These are phyloP conservation scores for Hypoxylon sp. DNA, from an alignment of 2,329 filamentous ascomycete genomes.

Conservation along the genomic window DNA sequence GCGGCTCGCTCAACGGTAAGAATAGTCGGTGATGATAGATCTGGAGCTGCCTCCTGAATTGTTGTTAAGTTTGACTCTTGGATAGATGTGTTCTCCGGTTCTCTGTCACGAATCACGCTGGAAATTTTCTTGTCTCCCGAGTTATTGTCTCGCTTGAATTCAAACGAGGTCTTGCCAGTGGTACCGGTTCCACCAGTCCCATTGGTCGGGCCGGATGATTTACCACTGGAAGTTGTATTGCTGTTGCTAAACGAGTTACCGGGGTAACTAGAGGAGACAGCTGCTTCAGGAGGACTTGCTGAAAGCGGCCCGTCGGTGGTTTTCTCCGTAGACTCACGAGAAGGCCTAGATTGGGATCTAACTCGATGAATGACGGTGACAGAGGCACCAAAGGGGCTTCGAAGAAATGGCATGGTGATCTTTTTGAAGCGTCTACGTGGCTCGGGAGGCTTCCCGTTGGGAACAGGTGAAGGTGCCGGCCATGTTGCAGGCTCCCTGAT, in stretches of 20 bases:
- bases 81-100: slow-evolving; percentile 45
- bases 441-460: slow-evolving; percentile 41
- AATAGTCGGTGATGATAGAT: slow-evolving; percentile 55
- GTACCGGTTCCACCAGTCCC: slow-evolving; percentile 49
- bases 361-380: slow-evolving; percentile 61
- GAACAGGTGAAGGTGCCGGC: slow-evolving; percentile 46
- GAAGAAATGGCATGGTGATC: slow-evolving; percentile 60
- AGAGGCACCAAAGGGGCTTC: slow-evolving; percentile 57
- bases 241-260: slow-evolving; percentile 43
- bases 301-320: slow-evolving; percentile 46
- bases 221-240: slow-evolving; percentile 40
- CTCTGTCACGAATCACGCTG: slow-evolving; percentile 50
- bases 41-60: slow-evolving; percentile 55
- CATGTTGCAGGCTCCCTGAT: slow-evolving; percentile 45
- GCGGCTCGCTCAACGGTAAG: slow-evolving; percentile 82
- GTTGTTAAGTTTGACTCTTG: slow-evolving; percentile 51
- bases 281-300: slow-evolving; percentile 44
- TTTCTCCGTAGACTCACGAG: slow-evolving; percentile 56
- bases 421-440: slow-evolving; percentile 52
- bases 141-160: slow-evolving; percentile 58
- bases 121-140: slow-evolving; percentile 52
- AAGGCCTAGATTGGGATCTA: slow-evolving; percentile 57
- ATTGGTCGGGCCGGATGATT: slow-evolving; percentile 43
- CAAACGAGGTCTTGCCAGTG: slow-evolving; percentile 58
- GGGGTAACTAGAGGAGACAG: slow-evolving; percentile 44